phyloP scores from a whole-genome alignment of 208 protist species.

The Zelonia costaricensis region DNA sequence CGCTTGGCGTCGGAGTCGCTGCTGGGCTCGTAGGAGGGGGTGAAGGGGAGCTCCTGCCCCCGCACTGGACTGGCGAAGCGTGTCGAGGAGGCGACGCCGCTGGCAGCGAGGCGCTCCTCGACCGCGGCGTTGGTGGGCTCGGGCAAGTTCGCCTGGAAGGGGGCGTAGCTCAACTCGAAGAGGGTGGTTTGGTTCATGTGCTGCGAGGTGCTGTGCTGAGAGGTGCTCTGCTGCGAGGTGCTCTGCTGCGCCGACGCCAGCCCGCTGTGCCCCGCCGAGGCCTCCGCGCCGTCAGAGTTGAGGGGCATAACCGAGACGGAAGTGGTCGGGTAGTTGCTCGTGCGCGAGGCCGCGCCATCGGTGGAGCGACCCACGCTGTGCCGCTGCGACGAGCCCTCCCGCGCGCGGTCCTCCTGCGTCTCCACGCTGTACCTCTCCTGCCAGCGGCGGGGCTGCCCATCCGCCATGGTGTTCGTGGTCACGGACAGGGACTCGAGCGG shows the following conservation, averaged over 20 bases:
- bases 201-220: not conserved
- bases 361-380: not conserved
- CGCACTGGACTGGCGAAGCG: too few species aligned
- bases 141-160: slow-evolving; percentile 19
- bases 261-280: slow-evolving; percentile 9
- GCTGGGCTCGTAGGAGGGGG: too few species aligned
- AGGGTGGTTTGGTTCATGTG: slow-evolving; percentile 9
- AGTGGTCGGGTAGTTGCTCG: not conserved
- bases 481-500: too few species aligned
- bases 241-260: not conserved
- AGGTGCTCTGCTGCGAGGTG: not conserved
- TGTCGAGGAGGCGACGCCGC: too few species aligned
- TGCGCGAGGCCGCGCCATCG: not conserved
- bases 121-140: not conserved
- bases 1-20: too few species aligned
- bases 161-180: slow-evolving; percentile 21
- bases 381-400: not conserved
- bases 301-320: not conserved
- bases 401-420: slow-evolving; percentile 4
- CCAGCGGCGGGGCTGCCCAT: too few species aligned
- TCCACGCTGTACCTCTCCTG: too few species aligned
- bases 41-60: too few species aligned
- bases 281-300: not conserved
- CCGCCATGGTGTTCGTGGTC: not conserved
- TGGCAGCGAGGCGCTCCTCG: slow-evolving; percentile 4